phyloP scores from a whole-genome alignment of 495 filamentous ascomycete species.

The Daldinia childiae region DNA sequence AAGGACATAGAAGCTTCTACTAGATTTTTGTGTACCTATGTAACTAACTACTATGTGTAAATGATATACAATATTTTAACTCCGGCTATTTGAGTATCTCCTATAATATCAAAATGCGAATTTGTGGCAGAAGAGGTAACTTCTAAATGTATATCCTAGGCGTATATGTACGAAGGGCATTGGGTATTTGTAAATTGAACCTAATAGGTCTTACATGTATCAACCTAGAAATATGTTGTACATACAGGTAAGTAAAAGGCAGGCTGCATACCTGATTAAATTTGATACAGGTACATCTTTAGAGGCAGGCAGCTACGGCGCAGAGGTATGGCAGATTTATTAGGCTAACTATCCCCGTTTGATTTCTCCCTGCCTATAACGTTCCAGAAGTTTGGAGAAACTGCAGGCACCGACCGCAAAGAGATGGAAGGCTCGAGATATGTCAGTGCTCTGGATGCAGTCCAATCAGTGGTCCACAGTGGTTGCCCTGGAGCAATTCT shows the following conservation, averaged over 20 bases:
- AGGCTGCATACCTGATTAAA: too few species aligned
- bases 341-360: conserved; percentile 8
- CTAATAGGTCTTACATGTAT: too few species aligned
- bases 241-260: too few species aligned
- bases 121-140: too few species aligned
- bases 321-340: background rate
- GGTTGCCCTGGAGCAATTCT: conserved; percentile 38
- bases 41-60: background rate
- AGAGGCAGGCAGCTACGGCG: conserved; percentile 14
- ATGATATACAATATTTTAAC: too few species aligned
- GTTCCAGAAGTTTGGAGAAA: conserved; percentile 40
- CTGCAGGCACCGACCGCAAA: conserved; percentile 21
- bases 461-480: conserved; percentile 34
- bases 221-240: background rate
- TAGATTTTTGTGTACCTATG: background rate
- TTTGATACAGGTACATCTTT: too few species aligned
- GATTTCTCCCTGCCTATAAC: background rate
- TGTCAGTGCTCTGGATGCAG: conserved; percentile 29
- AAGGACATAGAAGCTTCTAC: conserved; percentile 14
- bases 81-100: too few species aligned
- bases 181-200: too few species aligned
- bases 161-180: too few species aligned
- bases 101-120: too few species aligned
- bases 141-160: too few species aligned
- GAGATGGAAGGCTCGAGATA: conserved; percentile 38